A percentile compares a stretch with the other conserved stretches of the same genome.
Evolutionary conservation across 2,329 filamentous ascomycete species (phyloP).

Genomic region (Aspergillus uvarum): DNA sequence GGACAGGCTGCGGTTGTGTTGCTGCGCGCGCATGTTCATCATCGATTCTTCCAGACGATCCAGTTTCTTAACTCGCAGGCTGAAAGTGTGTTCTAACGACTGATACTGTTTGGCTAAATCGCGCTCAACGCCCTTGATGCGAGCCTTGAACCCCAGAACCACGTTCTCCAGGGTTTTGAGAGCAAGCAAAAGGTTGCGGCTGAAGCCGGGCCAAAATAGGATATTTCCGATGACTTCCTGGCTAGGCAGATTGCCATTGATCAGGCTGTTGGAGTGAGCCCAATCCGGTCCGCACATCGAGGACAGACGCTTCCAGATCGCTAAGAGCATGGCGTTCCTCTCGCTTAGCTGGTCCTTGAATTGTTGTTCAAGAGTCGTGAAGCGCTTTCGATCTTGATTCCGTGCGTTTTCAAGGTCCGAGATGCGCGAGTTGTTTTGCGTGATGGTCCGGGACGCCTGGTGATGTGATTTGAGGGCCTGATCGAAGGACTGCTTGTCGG

Average conservation of each 20-base stretch:
- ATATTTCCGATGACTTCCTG: slow-evolving; percentile 83
- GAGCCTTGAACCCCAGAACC: slow-evolving; percentile 72
- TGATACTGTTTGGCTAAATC: slow-evolving; percentile 92
- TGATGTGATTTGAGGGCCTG: slow-evolving; percentile 84
- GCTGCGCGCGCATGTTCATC: slow-evolving; percentile 54
- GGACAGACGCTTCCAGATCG: slow-evolving; percentile 87
- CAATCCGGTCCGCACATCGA: slow-evolving; percentile 86
- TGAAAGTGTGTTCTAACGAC: slow-evolving; percentile 75
- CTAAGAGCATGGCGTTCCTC: slow-evolving; percentile 81
- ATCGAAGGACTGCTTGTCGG: slow-evolving; percentile 85
- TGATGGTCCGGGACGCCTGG: slow-evolving; percentile 80
- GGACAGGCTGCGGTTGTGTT: slow-evolving; percentile 31
- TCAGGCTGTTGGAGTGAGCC: slow-evolving; percentile 83
- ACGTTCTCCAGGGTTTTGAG: slow-evolving; percentile 84
- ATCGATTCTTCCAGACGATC: slow-evolving; percentile 82
- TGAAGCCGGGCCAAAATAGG: slow-evolving; percentile 74
- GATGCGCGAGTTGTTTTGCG: slow-evolving; percentile 80
- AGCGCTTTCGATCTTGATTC: slow-evolving; percentile 73
- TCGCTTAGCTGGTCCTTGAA: slow-evolving; percentile 86
- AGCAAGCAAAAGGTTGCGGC: slow-evolving; percentile 81
- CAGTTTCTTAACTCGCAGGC: slow-evolving; percentile 76
- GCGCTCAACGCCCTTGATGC: slow-evolving; percentile 81
- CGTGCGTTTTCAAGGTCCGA: slow-evolving; percentile 80
- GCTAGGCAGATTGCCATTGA: slow-evolving; percentile 82
- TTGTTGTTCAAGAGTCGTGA: slow-evolving; percentile 72